Conservation (phyloP, 768 basidiomycete species). For the Scleroderma citrinum region DNA sequence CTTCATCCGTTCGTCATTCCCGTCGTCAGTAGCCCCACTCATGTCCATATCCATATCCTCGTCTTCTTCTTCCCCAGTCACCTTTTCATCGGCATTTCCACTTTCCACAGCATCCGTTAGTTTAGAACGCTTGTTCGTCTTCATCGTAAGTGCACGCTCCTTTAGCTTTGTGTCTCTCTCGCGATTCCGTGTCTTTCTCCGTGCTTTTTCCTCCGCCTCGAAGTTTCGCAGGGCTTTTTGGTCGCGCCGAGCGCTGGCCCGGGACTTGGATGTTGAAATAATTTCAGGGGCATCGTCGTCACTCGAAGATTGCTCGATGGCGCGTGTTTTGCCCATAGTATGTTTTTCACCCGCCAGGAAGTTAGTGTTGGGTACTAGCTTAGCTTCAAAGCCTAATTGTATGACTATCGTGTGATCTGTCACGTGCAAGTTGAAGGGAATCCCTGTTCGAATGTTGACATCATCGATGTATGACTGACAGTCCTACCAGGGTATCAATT, state of each 20-base stretch:
- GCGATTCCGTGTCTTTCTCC: conserved; percentile 40
- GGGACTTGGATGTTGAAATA: conserved; percentile 42
- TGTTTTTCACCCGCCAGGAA: no score
- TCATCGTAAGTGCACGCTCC: conserved; percentile 34
- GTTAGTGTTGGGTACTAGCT: no score
- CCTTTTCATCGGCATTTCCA: conserved; percentile 4
- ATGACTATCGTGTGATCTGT: no score
- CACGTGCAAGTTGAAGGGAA: no score
- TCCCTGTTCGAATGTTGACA: no score
- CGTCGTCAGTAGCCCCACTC: conserved; percentile 14
- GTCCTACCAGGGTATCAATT: no score
- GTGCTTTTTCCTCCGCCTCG: conserved; percentile 33
- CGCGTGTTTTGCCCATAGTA: conserved; percentile 16
- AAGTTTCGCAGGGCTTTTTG: conserved; percentile 34
- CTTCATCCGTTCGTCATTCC: conserved; percentile 10
- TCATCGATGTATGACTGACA: no score
- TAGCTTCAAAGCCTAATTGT: no score
- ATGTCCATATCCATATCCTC: conserved; percentile 22
- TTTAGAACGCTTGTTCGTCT: conserved; percentile 12
- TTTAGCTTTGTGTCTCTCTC: conserved; percentile 46
- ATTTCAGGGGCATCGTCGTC: conserved; percentile 47
- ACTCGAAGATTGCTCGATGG: conserved; percentile 15
- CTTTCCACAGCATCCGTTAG: conserved; percentile 1
- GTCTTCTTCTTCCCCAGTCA: conserved; percentile 20
- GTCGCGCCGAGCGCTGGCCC: conserved; percentile 33